phyloP scores from a whole-genome alignment of 2,329 filamentous ascomycete genomes.

The Ilyonectria robusta region DNA sequence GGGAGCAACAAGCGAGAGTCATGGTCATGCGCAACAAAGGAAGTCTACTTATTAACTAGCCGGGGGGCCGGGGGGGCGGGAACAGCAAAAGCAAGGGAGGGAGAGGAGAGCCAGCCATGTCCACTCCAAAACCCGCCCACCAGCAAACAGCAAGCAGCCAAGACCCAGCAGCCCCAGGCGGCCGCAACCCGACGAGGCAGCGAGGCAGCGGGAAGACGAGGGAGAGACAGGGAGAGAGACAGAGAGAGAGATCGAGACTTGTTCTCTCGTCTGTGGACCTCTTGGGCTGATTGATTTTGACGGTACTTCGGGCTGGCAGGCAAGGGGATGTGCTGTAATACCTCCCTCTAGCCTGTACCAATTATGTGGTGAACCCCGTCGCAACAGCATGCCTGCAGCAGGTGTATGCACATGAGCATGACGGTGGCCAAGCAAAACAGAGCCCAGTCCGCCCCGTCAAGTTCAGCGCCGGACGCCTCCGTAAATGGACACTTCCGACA shows the following conservation, averaged over 20 bases:
- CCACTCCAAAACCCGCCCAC: background rate
- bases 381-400: slow-evolving; percentile 2
- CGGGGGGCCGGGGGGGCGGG: background rate
- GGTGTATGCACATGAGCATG: slow-evolving; percentile 19
- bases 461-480: background rate
- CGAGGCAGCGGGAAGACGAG: background rate
- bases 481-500: background rate
- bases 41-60: slow-evolving; percentile 4
- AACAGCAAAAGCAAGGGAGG: background rate
- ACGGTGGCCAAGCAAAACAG: slow-evolving; percentile 1
- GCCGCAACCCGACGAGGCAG: background rate
- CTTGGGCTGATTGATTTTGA: too few relatives aligned
- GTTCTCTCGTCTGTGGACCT: too few relatives aligned
- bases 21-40: slow-evolving; percentile 21
- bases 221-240: background rate
- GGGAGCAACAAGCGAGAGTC: slow-evolving; percentile 5
- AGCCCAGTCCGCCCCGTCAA: background rate
- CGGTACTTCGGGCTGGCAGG: too few relatives aligned
- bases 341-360: too few relatives aligned
- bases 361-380: slow-evolving; percentile 5
- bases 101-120: background rate
- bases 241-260: too few relatives aligned
- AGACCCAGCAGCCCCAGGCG: background rate
- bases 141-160: background rate
- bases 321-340: too few relatives aligned